Percentiles rank a stretch among this genome's conserved stretches.
phyloP scores from a whole-genome alignment of 768 basidiomycete genomes.

The Sarcodon sp. region DNA sequence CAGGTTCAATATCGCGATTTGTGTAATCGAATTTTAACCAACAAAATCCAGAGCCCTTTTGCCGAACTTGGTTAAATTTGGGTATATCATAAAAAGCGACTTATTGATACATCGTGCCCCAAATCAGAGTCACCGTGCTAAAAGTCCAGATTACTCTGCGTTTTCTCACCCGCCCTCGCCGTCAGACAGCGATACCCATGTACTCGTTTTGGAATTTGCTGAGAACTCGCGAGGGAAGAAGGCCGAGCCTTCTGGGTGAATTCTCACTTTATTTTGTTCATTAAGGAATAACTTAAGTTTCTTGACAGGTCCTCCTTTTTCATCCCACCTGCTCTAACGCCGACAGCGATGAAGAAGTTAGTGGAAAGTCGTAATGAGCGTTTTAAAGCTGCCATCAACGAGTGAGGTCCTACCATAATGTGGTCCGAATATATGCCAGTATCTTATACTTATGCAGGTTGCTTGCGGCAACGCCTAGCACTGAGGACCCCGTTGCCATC shows the following conservation, averaged over 20 bases:
- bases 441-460: conserved; percentile 28
- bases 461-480: conserved; percentile 33
- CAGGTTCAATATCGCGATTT: not conserved
- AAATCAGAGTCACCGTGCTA: conserved; percentile 17
- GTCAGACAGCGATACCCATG: conserved; percentile 30
- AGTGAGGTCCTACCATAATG: conserved; percentile 28
- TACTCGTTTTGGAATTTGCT: conserved; percentile 37
- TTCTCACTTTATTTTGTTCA: conserved; percentile 20
- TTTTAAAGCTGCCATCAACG: conserved; percentile 54
- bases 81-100: conserved; percentile 59
- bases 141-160: conserved; percentile 28
- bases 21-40: not conserved
- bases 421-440: not conserved
- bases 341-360: conserved; percentile 51
- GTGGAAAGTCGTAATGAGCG: conserved; percentile 56
- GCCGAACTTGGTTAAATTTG: conserved; percentile 70
- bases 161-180: conserved; percentile 15
- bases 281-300: conserved; percentile 17
- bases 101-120: conserved; percentile 36
- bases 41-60: conserved; percentile 48
- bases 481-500: conserved; percentile 49
- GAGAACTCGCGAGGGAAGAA: conserved; percentile 26
- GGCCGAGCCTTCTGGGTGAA: conserved; percentile 5
- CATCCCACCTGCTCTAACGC: conserved; percentile 31
- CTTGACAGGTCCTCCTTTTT: conserved; percentile 12